phyloP scores from a whole-genome alignment of 2,329 filamentous ascomycete genomes.

The Nannizziopsis barbatae region DNA sequence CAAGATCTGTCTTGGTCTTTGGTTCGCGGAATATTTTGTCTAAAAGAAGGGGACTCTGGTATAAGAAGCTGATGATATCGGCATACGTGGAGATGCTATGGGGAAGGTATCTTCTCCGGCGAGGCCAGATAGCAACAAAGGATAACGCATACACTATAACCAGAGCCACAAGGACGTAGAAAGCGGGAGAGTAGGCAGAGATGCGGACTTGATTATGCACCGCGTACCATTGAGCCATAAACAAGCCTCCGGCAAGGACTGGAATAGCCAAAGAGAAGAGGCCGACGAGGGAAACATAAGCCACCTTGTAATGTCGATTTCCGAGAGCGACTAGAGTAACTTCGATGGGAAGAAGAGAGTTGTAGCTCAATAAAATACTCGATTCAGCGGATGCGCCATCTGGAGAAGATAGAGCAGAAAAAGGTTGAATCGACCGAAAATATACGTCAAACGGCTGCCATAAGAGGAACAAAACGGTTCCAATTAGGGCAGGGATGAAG shows the following conservation, averaged over 20 bases:
- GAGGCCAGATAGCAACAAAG: conserved; percentile 51
- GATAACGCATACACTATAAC: conserved; percentile 58
- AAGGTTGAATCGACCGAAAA: conserved; percentile 49
- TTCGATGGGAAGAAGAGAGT: conserved; percentile 43
- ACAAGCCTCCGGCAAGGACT: conserved; percentile 49
- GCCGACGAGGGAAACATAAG: conserved; percentile 45
- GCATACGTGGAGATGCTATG: conserved; percentile 62
- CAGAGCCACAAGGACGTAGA: conserved; percentile 60
- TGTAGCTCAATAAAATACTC: conserved; percentile 48
- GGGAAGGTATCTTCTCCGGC: conserved; percentile 54
- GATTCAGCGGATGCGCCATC: conserved; percentile 45
- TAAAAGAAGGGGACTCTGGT: conserved; percentile 57
- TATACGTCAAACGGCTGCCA: conserved; percentile 51
- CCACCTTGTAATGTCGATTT: conserved; percentile 48
- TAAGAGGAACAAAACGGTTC: conserved; percentile 47
- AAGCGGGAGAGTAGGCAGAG: conserved; percentile 61
- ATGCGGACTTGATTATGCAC: conserved; percentile 43
- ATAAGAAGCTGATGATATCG: conserved; percentile 66
- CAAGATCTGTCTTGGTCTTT: conserved; percentile 55
- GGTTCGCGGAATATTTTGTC: conserved; percentile 64
- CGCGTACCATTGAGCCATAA: conserved; percentile 50
- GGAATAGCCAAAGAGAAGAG: conserved; percentile 44
- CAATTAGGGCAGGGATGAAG: conserved; percentile 50
- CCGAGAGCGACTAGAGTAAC: conserved; percentile 43
- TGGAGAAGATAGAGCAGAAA: conserved; percentile 42